Base-by-base conservation (phyloP, 345 rosid genomes). In the Trapa incisa region DNA sequence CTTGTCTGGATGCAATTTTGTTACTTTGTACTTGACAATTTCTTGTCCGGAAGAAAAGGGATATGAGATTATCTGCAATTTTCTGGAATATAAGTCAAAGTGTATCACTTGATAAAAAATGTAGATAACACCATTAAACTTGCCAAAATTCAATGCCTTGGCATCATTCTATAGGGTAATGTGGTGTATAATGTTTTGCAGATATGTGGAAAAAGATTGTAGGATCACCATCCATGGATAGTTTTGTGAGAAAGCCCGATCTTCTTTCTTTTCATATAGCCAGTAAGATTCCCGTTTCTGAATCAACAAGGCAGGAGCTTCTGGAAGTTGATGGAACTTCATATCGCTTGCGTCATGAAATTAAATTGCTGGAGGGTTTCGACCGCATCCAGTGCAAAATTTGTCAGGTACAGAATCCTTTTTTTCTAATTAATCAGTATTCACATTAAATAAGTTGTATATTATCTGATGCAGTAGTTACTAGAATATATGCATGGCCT, bases 201-300 rank as follows among this genome's bases (percentile, higher is more conserved):
- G 99, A 87, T 71, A 82, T 85, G 87, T 94, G 99, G 99, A 91
- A 87, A 84, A 91, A 85, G 68, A 79, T 87, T 57, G 84, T 91
- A 61, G 95, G 96, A 69, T 71, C 81, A 50, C 96, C 97, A 57
- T 76, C 80, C 71, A 76, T 91, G 91, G 90, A 94, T 67, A 73
- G 62, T 75, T 71, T 87, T 66, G 91, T 87, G 69, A 80, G 71
- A 75, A 87, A 85, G 78, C 99, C 97, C 2, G 92, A 86, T 79
- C 83, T 84, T 53, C 78, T 94, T 67, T 94, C 97, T 64, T 94
- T 94, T 76, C 70, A 77, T 60, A 85, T 94, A 73, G 99, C 91
- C 39, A 91, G 99, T 82, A 91, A 94, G 81, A 89, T 94, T 58
- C 99, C 99, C 0, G 84, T 87, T 60, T 91, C 99, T 67, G 93